phyloP scores from a whole-genome alignment of 2,329 filamentous ascomycete genomes.

The Phialemoniopsis sp. region DNA sequence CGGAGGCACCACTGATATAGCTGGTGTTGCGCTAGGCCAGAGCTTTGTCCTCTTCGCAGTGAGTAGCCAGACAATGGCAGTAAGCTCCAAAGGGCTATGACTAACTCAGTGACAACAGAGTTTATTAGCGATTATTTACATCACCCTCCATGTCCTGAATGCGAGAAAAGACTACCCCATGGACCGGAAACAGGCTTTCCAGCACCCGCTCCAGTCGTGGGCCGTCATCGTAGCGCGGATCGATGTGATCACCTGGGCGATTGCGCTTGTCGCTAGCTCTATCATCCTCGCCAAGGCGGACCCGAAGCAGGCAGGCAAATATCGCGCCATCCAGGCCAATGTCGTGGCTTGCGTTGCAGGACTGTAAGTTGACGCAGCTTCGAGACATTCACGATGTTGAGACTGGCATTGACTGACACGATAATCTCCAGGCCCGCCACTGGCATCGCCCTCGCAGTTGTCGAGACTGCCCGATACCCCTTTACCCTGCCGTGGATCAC shows the following conservation, averaged over 20 bases:
- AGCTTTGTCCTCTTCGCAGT: slow-evolving; percentile 15
- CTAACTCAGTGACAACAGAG: slow-evolving; percentile 10
- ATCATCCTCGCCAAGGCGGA: slow-evolving; percentile 12
- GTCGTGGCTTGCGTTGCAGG: slow-evolving; percentile 18
- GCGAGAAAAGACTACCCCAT: slow-evolving; percentile 15
- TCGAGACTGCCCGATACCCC: slow-evolving; percentile 5
- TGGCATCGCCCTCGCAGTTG: background rate
- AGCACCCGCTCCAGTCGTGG: slow-evolving; percentile 23
- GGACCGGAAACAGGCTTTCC: slow-evolving; percentile 13
- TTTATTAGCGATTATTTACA: slow-evolving; percentile 22
- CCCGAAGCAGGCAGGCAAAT: background rate
- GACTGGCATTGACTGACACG: no score
- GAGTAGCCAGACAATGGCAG: no score
- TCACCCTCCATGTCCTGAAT: slow-evolving; percentile 21
- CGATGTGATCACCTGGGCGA: slow-evolving; percentile 19
- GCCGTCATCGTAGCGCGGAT: slow-evolving; percentile 20
- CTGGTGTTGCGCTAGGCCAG: slow-evolving; percentile 12
- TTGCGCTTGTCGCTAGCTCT: slow-evolving; percentile 17
- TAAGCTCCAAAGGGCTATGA: no score
- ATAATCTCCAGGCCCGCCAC: no score
- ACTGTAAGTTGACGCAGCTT: slow-evolving; percentile 17
- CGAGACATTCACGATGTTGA: no score
- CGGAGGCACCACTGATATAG: slow-evolving; percentile 9
- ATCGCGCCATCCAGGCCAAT: slow-evolving; percentile 13
- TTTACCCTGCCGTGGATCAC: slow-evolving; percentile 16